A percentile compares a stretch with the other conserved stretches of the same genome.
phyloP scores from a whole-genome alignment of 2,329 filamentous ascomycete species.

The Fusarium tupiense region DNA sequence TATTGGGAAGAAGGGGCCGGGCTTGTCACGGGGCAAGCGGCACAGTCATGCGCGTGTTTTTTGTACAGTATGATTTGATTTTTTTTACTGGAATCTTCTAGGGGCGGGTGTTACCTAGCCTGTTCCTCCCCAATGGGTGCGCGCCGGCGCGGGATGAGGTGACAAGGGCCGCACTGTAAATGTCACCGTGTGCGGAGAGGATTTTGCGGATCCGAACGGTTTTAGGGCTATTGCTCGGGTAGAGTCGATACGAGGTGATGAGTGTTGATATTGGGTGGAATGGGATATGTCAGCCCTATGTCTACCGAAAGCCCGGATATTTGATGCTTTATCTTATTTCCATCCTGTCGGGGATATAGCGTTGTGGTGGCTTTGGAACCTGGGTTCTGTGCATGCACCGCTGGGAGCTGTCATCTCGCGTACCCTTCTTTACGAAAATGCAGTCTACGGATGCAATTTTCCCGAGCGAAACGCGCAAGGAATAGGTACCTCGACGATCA shows the following conservation, averaged over 20 bases:
- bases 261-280: not conserved
- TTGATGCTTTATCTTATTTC: not conserved
- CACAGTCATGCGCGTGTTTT: not conserved
- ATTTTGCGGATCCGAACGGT: not conserved
- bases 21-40: not conserved
- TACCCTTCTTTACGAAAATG: not conserved
- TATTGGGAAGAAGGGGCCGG: not conserved
- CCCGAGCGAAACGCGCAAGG: not conserved
- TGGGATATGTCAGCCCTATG: not conserved
- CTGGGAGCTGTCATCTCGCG: not conserved
- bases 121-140: not conserved
- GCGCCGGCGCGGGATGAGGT: not conserved
- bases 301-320: not conserved
- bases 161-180: not conserved
- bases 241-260: not conserved
- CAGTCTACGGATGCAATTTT: not conserved
- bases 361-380: not conserved
- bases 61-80: not conserved
- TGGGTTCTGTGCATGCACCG: no score
- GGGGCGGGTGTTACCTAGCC: not conserved
- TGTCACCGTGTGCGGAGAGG: not conserved
- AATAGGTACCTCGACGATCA: not conserved
- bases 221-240: not conserved
- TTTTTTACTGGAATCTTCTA: not conserved
- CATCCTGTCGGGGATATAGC: fast-evolving